Conservation (phyloP, 2,329 filamentous ascomycete genomes). For the Alternaria angustiovoidea region DNA sequence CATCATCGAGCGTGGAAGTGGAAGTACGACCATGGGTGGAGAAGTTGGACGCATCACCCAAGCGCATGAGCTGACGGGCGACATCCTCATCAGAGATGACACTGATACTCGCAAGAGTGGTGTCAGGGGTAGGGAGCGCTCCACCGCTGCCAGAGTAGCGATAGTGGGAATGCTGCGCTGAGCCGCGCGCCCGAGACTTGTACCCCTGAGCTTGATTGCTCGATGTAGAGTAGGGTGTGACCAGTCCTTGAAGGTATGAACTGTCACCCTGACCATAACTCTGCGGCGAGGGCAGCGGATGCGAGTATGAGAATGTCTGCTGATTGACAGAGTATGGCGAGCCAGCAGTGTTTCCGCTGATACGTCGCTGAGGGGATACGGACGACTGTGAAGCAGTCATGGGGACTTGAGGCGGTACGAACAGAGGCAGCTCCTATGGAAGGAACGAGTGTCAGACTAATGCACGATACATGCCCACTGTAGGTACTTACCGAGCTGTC, state of each 20-base stretch:
- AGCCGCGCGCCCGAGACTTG: constrained; percentile 47
- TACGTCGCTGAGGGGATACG: constrained; percentile 86
- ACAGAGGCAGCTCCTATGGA: constrained; percentile 87
- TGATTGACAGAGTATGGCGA: constrained; percentile 80
- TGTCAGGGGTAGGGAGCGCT: constrained; percentile 89
- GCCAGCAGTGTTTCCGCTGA: constrained; percentile 73
- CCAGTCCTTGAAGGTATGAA: constrained; percentile 47
- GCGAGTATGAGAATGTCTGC: constrained; percentile 80
- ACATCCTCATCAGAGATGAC: constrained; percentile 99
- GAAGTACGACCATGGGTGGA: constrained; percentile 87
- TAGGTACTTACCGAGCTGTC: constrained; percentile 88
- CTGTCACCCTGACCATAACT: constrained; percentile 64
- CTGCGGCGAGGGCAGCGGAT: constrained; percentile 84
- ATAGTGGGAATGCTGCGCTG: constrained; percentile 50
- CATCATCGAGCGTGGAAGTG: constrained; percentile 91
- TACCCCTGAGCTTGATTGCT: constrained; percentile 44
- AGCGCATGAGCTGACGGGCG: constrained; percentile 93
- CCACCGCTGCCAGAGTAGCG: constrained; percentile 58
- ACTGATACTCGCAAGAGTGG: constrained; percentile 82
- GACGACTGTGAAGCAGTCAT: constrained; percentile 97
- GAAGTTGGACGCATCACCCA: constrained; percentile 92
- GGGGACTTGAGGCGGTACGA: constrained; percentile 81
- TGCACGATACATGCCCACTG: constrained; percentile 20
- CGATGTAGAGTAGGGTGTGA: constrained; percentile 48
- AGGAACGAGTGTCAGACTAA: constrained; percentile 34